Evolutionary conservation across 371 early-diverging fungal species (phyloP).

Genomic region (Mucor ambiguus): DNA sequence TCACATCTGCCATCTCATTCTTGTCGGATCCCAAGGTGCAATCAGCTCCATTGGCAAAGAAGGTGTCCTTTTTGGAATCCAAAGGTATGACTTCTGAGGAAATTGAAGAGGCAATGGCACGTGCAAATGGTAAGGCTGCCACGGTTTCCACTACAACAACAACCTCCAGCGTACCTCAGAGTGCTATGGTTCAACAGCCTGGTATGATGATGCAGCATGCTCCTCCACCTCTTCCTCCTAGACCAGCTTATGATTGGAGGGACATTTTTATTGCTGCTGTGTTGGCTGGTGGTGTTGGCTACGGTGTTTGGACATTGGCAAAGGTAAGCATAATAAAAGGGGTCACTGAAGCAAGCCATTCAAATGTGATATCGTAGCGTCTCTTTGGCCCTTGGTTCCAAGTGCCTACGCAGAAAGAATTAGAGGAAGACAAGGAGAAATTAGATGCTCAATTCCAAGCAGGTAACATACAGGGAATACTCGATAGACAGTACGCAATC

Average conservation of each 20-base stretch:
- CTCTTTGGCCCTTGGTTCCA: conserved; percentile 71
- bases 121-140: conserved; percentile 51
- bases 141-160: conserved; percentile 32
- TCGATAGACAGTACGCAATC: background rate
- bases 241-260: conserved; percentile 84
- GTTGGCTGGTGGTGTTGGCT: conserved; percentile 85
- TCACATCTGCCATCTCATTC: conserved; percentile 90
- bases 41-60: conserved; percentile 84
- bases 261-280: conserved; percentile 91
- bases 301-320: conserved; percentile 78
- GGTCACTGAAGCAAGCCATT: background rate
- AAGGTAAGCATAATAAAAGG: conserved; percentile 56
- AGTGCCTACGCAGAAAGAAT: conserved; percentile 67
- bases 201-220: conserved; percentile 36
- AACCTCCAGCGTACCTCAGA: conserved; percentile 10
- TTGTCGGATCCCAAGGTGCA: conserved; percentile 92
- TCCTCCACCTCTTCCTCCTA: conserved; percentile 70
- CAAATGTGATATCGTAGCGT: conserved; percentile 44
- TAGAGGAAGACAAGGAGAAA: conserved; percentile 72
- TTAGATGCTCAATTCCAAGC: conserved; percentile 75
- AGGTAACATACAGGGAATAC: conserved; percentile 22
- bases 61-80: conserved; percentile 90
- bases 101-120: conserved; percentile 88
- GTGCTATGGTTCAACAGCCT: conserved; percentile 23
- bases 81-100: conserved; percentile 94